These are phyloP conservation scores for Candolleomyces aberdarensis DNA, from an alignment of 768 basidiomycete genomes.

Conservation along the genomic window DNA sequence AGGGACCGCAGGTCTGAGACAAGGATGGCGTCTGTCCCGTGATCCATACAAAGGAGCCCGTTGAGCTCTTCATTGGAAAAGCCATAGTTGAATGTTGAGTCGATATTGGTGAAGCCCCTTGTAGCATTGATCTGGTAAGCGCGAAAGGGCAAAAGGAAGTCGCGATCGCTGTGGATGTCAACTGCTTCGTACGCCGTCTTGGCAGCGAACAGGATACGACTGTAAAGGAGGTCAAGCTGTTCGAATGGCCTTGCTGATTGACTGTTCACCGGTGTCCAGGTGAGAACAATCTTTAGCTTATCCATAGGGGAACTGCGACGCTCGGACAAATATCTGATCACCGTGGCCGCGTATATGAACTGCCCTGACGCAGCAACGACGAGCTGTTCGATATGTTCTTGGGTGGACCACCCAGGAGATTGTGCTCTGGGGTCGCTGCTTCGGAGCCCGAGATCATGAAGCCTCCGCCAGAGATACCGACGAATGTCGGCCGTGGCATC, in stretches of 20 bases:
- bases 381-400: constrained; percentile 1
- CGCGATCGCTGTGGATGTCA: background rate
- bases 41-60: no score
- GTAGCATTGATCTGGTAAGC: background rate
- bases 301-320: background rate
- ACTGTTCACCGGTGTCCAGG: background rate
- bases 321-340: constrained; percentile 14
- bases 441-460: background rate
- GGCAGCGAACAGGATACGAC: background rate
- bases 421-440: background rate
- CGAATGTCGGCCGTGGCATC: background rate
- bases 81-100: no score
- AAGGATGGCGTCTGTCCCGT: no score
- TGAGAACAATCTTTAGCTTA: background rate
- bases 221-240: constrained; percentile 9
- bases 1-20: no score
- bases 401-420: constrained; percentile 8
- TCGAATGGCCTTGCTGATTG: background rate
- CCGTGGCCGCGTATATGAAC: constrained; percentile 14
- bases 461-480: background rate
- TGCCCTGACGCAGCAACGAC: constrained; percentile 11
- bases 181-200: background rate
- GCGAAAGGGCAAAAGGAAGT: background rate
- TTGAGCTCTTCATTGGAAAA: no score
- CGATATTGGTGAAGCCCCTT: no score